These are phyloP conservation scores for Sugiyamaella americana DNA, from an alignment of 805 yeast genomes.

Conservation along the genomic window DNA sequence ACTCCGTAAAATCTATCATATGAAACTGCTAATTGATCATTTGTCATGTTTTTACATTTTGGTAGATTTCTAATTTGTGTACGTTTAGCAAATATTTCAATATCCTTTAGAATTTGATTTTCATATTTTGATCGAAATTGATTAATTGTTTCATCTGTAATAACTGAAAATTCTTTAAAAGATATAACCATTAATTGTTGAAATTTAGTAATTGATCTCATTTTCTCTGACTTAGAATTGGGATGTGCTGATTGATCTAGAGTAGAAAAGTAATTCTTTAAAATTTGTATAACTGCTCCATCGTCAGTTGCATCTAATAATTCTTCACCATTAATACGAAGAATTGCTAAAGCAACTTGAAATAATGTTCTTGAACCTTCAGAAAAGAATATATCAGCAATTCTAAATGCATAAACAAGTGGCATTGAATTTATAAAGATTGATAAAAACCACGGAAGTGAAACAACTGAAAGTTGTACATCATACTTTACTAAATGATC, in stretches of 20 bases:
- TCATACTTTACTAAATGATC: slow-evolving; percentile 72
- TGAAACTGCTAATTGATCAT: slow-evolving; percentile 56
- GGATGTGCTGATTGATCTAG: slow-evolving; percentile 79
- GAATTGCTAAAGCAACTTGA: slow-evolving; percentile 89
- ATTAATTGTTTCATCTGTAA: slow-evolving; percentile 67
- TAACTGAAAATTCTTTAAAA: slow-evolving; percentile 78
- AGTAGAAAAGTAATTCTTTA: slow-evolving; percentile 73
- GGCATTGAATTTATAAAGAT: slow-evolving; percentile 92
- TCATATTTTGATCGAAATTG: slow-evolving; percentile 66
- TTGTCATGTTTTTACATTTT: slow-evolving; percentile 54
- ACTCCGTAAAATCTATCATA: slow-evolving; percentile 82
- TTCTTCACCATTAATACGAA: slow-evolving; percentile 81
- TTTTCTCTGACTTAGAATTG: slow-evolving; percentile 54
- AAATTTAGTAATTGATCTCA: slow-evolving; percentile 68
- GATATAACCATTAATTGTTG: slow-evolving; percentile 89
- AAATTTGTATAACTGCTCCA: slow-evolving; percentile 79
- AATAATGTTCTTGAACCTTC: slow-evolving; percentile 87
- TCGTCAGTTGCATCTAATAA: slow-evolving; percentile 79
- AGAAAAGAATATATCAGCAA: slow-evolving; percentile 81
- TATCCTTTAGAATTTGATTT: slow-evolving; percentile 73
- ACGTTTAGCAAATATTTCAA: slow-evolving; percentile 84
- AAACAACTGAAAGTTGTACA: slow-evolving; percentile 86
- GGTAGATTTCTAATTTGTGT: slow-evolving; percentile 86
- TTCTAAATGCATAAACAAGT: slow-evolving; percentile 82
- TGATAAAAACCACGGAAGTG: slow-evolving; percentile 94